Evolutionary conservation across 345 rosid genomes (phyloP), one percentile per base, ranked within the genome.

Genomic region (Arabidopsis suecica): DNA sequence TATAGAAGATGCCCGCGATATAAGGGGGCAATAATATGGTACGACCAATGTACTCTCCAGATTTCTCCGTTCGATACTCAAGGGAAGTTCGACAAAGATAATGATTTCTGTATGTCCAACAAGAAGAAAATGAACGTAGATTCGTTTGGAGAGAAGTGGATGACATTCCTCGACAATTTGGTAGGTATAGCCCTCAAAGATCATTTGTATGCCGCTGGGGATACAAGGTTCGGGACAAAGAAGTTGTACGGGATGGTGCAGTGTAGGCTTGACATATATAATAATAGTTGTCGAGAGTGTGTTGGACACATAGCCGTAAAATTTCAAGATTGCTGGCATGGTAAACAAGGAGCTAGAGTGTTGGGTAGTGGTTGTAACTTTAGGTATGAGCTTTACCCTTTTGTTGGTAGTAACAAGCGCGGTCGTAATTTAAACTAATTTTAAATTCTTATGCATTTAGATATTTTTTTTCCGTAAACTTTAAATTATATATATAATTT

Each of bases 11-110:
- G 89, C 61, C 86, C 88, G 0, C 2, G 14, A 49, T 14, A 79
- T 68, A 84, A 78, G 64, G 77, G 62, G 3, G 84, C 77, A 3
- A 37, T 84, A 45, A 71, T 87, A 20, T 82, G 83, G 82, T 84
- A 85, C 32, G 88, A 87, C 7, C 20, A 82, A 32, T 88, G 93
- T 58, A 61, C 83, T 36, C 25, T 88, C 68, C 84, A 85, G 77
- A 84, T 82, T 68, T 77, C 85, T 0, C 51, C 28, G 30, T 3
- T 28, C 1, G 3, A 79, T 5, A 83, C 85, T 76, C 62, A 79
- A 0, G 83, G 84, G 4, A 49, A 69, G 48, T 78, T 86, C 8
- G 86, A 88, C 32, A 34, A 68, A 8, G 1, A 22, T 9, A 72
- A 63, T 77, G 66, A 9, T 38, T 74, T 83, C 67, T 75, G 48